These are phyloP conservation scores for Penicillium steckii DNA, from an alignment of 495 filamentous ascomycete genomes.

Conservation along the genomic window DNA sequence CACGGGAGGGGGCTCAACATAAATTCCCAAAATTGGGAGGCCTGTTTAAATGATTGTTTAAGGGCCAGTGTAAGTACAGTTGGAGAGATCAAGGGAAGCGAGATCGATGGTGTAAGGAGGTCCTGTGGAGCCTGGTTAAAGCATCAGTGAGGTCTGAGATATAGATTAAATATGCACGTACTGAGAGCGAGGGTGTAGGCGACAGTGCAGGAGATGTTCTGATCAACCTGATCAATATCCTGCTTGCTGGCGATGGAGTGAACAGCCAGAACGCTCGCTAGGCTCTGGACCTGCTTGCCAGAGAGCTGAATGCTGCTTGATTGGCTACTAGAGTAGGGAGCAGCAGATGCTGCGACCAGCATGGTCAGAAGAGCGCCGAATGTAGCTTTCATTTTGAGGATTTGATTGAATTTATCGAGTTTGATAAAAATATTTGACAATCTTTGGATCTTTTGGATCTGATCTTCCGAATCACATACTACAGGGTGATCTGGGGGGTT, in stretches of 20 bases:
- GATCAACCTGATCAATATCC: conserved; percentile 10
- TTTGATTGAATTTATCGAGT: neutral
- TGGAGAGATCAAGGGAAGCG: conserved; percentile 10
- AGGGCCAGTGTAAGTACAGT: conserved; percentile 14
- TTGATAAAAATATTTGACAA: neutral
- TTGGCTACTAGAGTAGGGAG: neutral
- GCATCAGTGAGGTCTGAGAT: neutral
- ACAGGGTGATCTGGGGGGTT: neutral
- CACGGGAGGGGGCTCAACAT: neutral
- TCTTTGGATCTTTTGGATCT: neutral
- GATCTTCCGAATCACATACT: neutral
- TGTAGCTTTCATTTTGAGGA: conserved; percentile 12
- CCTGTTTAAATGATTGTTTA: neutral
- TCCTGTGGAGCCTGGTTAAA: conserved; percentile 1
- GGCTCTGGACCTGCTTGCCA: conserved; percentile 8
- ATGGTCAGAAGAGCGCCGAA: conserved; percentile 8
- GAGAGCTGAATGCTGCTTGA: conserved; percentile 3
- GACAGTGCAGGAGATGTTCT: conserved; percentile 13
- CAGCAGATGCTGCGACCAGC: conserved; percentile 4
- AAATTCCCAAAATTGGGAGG: neutral
- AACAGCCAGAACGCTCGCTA: neutral
- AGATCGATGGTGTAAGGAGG: conserved; percentile 16
- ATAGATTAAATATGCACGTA: too few species aligned
- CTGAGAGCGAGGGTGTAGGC: conserved; percentile 15
- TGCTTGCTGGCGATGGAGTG: neutral